Evolutionary conservation across 352 stramenopile species (phyloP).

Genomic region (Phytophthora brassicae): DNA sequence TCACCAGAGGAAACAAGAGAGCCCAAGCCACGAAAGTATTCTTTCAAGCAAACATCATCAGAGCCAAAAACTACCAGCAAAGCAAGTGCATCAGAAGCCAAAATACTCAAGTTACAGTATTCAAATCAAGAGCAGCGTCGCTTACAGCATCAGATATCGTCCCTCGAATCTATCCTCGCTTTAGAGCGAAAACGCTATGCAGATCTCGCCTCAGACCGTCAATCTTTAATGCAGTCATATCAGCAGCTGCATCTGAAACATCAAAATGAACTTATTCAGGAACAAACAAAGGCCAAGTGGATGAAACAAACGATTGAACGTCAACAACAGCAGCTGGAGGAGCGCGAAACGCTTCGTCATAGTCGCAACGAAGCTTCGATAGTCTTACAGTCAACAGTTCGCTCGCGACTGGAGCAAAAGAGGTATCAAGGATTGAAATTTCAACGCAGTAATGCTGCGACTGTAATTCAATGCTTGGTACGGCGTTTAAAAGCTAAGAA

Average conservation of each 20-base stretch:
- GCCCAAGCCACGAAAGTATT: background rate
- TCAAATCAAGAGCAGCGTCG: constrained; percentile 31
- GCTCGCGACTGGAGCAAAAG: constrained; percentile 57
- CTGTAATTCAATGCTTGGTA: constrained; percentile 46
- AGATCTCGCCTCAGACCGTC: constrained; percentile 30
- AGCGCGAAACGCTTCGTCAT: constrained; percentile 35
- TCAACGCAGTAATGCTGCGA: constrained; percentile 36
- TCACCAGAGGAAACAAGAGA: background rate
- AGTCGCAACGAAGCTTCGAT: constrained; percentile 55
- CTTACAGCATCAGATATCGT: constrained; percentile 22
- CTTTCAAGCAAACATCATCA: constrained; percentile 1
- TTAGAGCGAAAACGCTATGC: constrained; percentile 37
- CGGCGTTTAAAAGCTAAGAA: constrained; percentile 18
- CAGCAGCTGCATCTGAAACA: constrained; percentile 47
- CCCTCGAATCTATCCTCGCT: constrained; percentile 26
- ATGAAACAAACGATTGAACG: constrained; percentile 42
- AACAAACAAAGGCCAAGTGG: constrained; percentile 39
- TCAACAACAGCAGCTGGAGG: constrained; percentile 44
- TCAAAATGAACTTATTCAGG: constrained; percentile 47
- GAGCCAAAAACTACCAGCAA: constrained; percentile 13
- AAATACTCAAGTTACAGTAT: constrained; percentile 22
- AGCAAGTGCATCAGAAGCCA: constrained; percentile 16
- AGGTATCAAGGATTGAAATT: constrained; percentile 61
- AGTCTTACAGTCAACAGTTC: constrained; percentile 59
- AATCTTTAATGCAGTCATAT: constrained; percentile 33